Evolutionary conservation across 2,329 filamentous ascomycete genomes (phyloP), one percentile per base, ranked within the genome.

Genomic region (Endocalyx cinctus): DNA sequence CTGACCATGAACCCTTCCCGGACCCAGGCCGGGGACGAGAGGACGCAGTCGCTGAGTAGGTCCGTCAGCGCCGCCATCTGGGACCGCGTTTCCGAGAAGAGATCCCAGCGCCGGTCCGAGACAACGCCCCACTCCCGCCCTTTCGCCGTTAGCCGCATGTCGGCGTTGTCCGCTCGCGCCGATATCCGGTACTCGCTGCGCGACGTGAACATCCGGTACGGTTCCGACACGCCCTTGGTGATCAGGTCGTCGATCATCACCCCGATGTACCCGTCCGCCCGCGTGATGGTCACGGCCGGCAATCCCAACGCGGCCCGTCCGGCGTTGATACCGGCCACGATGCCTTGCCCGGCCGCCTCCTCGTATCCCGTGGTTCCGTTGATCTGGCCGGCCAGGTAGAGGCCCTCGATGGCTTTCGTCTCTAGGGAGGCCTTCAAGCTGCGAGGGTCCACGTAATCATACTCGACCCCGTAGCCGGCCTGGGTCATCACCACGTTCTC

Each of bases 351-450:
- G 0, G 92, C 88, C 8, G 92, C 92, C 67, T 98, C 92, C 64
- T 98, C 92, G 57, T 98, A 98, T 4, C 92, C 92, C 0, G 92
- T 98, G 0, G 92, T 98, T 28, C 92, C 92, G 59, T 98, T 98
- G 60, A 98, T 96, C 58, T 98, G 92, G 4, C 92, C 92, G 0
- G 92, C 92, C 19, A 98, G 73, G 63, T 85, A 98, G 10, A 98
- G 75, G 1, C 92, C 92, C 6, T 70, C 69, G 42, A 98, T 95
- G 15, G 83, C 74, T 61, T 97, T 98, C 2, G 92, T 97, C 60
- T 98, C 92, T 6, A 98, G 75, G 0, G 89, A 92, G n/a, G 84
- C 79, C 44, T 82, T 83, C 4, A 98, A 71, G 47, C 84, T 84
- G 33, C 92, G 82, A 13, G 92, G 92, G 55, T 98, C 92, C 13